These are phyloP conservation scores for Fraxinus pennsylvanica DNA, from an alignment of 257 asterid genomes.

Conservation along the genomic window DNA sequence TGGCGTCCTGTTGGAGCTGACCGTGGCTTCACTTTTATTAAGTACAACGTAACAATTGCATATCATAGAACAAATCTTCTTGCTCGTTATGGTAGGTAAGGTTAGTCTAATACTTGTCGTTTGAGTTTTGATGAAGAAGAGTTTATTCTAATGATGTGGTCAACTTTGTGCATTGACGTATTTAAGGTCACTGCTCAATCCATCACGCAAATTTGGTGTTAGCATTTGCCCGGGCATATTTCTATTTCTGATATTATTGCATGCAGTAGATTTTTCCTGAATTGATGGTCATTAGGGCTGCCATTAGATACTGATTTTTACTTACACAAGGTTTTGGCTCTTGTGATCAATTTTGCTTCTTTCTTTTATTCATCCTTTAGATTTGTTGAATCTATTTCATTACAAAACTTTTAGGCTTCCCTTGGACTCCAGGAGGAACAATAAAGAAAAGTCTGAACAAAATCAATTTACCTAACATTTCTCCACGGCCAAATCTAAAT, in stretches of 20 bases:
- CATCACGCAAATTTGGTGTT: background rate
- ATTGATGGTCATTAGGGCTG: background rate
- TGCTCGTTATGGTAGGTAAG: constrained; percentile 99
- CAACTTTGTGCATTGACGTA: background rate
- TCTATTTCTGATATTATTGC: background rate
- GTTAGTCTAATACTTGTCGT: constrained; percentile 12
- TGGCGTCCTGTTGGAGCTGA: constrained; percentile 98
- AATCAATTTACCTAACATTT: background rate
- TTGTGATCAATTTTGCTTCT: background rate
- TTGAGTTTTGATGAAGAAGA: background rate
- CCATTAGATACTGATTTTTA: background rate
- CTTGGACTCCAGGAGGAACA: background rate
- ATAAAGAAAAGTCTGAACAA: background rate
- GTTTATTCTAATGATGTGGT: background rate
- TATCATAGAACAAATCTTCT: constrained; percentile 94
- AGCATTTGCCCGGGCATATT: background rate
- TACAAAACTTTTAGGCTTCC: background rate
- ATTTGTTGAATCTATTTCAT: background rate
- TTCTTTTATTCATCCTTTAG: constrained; percentile 6
- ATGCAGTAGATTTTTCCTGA: background rate
- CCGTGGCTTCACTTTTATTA: constrained; percentile 85
- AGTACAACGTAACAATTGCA: constrained; percentile 84
- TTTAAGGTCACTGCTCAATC: background rate
- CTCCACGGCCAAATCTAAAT: background rate
- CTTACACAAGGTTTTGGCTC: background rate